A percentile compares a stretch with the other conserved stretches of the same genome.
These are phyloP conservation scores for Skeletonema tropicum DNA, from an alignment of 108 stramenopile species.

Conservation along the genomic window DNA sequence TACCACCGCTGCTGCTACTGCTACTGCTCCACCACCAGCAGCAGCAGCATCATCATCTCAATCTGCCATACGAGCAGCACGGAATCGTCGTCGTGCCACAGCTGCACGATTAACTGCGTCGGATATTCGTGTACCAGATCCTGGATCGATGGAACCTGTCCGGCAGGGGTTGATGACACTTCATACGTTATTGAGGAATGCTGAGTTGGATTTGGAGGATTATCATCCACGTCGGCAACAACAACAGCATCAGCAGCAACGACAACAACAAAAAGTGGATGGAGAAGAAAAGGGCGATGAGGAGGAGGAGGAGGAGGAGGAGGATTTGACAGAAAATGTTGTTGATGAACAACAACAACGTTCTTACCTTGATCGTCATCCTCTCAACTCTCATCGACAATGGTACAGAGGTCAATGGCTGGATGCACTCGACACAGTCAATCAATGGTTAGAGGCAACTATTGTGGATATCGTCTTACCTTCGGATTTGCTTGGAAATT, in stretches of 20 bases:
- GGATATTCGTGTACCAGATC: slow-evolving; percentile 67
- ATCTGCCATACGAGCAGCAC: slow-evolving; percentile 11
- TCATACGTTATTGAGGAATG: slow-evolving; percentile 81
- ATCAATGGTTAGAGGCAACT: slow-evolving; percentile 98
- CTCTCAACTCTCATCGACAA: slow-evolving; percentile 64
- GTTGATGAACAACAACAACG: neutral
- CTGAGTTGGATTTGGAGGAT: neutral
- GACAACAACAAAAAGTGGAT: slow-evolving; percentile 17
- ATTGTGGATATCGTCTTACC: slow-evolving; percentile 85
- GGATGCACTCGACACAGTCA: slow-evolving; percentile 94
- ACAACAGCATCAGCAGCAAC: slow-evolving; percentile 4
- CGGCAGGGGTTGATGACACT: slow-evolving; percentile 94
- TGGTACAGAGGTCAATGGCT: slow-evolving; percentile 97
- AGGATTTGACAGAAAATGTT: neutral
- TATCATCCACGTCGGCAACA: neutral
- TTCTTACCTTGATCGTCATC: slow-evolving; percentile 9
- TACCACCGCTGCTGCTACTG: too few species aligned
- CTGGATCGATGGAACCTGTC: slow-evolving; percentile 88
- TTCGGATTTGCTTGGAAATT: slow-evolving; percentile 60
- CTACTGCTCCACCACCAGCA: too few species aligned
- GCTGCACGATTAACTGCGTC: slow-evolving; percentile 66
- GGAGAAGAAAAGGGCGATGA: slow-evolving; percentile 13
- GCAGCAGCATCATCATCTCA: neutral
- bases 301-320: neutral
- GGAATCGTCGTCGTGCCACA: slow-evolving; percentile 38